These are phyloP conservation scores for Russula compacta DNA, from an alignment of 768 basidiomycete genomes.

Conservation along the genomic window DNA sequence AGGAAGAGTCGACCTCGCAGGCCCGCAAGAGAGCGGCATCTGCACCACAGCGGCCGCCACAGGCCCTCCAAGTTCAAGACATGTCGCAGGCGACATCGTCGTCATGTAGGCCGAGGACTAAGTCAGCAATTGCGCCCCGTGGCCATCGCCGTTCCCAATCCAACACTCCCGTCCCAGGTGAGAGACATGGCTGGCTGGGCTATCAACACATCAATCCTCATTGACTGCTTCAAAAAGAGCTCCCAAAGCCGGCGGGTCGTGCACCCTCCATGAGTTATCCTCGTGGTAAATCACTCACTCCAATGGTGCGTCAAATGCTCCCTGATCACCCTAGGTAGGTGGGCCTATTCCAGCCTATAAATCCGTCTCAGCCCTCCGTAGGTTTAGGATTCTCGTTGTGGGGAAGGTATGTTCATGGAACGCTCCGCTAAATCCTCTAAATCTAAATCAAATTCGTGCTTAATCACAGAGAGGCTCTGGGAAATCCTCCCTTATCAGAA, in stretches of 20 bases:
- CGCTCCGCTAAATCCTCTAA: not conserved
- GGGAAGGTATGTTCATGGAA: not conserved
- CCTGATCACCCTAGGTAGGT: not conserved
- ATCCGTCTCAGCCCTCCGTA: not conserved
- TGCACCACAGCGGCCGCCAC: no score
- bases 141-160: not conserved
- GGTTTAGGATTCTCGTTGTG: not conserved
- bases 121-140: not conserved
- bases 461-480: not conserved
- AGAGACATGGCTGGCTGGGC: not conserved
- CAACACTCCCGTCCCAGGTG: not conserved
- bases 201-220: not conserved
- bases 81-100: not conserved
- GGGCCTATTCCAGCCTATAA: not conserved
- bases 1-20: no score
- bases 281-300: not conserved
- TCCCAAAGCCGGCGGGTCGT: not conserved
- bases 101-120: not conserved
- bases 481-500: not conserved
- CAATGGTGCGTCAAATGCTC: not conserved
- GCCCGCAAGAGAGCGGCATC: not conserved
- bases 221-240: not conserved
- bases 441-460: no score
- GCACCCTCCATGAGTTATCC: not conserved
- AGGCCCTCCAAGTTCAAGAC: no score